Base-by-base conservation (phyloP, 2,329 filamentous ascomycete species). In the Sporothrix schenckii region DNA sequence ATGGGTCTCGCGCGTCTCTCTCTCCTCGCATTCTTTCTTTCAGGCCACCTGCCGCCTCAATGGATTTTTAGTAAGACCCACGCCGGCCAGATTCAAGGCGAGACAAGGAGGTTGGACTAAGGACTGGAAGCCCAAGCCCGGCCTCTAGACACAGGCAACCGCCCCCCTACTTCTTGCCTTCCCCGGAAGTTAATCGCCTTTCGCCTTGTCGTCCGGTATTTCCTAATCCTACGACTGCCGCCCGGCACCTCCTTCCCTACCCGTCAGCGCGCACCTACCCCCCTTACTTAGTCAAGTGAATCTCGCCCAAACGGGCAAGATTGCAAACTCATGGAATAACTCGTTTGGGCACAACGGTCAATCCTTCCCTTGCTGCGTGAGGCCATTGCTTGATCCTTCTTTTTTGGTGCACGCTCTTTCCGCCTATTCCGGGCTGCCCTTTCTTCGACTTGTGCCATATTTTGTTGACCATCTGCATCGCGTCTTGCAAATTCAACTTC, bases 201-300 rank as follows among this genome's bases (percentile, higher is more conserved):
- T 39, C 14, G 58, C 58, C 58, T 47, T 63, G 58, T 63, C 56
- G 44, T 63, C 61, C 61, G 44, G 61, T 65, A 65, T 50, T n/a
- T 50, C 41, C 61, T 44, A 14, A 44, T 34, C 41, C 41, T 50
- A 41, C 49, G 16, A 65, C 61, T 50, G 61, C 61, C 61, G 61
- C 44, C 61, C 41, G 41, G 44, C 34, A 50, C 44, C 21, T 65
- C 44, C 39, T 65, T 65, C 61, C 61, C 44, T 65, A 24, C 61
- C 61, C 34, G 61, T 65, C 44, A 65, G 61, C 61, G 61, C 60
- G 41, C 44, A 44, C 61, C 44, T 65, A 47, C 19, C 58, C 58
- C 58, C 47, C 24, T 52, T 65, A 52, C 61, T 39, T 66, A 21
- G 24, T 34, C 44, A 50, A 44, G 63, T 41, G 30, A 19, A 53